A percentile compares a stretch with the other conserved stretches of the same genome.
Conservation (phyloP, 371 early-diverging fungal genomes). For the Mortierella sp. region DNA sequence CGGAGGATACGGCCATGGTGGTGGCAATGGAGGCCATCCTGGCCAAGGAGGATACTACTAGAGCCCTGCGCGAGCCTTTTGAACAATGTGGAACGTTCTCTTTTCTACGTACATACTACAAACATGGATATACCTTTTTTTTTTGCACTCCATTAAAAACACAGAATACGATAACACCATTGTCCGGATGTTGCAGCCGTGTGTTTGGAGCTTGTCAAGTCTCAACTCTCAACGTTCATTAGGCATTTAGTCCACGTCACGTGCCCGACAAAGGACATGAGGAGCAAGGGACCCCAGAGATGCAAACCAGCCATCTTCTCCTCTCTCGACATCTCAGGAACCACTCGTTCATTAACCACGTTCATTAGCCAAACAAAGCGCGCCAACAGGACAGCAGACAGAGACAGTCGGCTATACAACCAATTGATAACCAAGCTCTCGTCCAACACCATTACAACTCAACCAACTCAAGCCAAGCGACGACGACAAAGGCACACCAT, state of each 20-base stretch:
- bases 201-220: neutral
- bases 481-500: neutral
- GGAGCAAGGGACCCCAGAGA: neutral
- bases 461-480: neutral
- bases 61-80: neutral
- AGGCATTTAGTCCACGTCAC: neutral
- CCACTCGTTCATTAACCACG: neutral
- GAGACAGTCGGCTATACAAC: neutral
- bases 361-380: neutral
- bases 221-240: neutral
- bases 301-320: neutral
- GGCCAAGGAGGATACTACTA: constrained; percentile 30
- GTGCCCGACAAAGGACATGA: neutral
- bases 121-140: neutral
- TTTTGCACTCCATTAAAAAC: neutral
- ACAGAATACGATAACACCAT: neutral
- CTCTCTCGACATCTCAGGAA: neutral
- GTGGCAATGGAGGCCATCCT: constrained; percentile 27
- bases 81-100: neutral
- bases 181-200: neutral
- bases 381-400: neutral
- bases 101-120: neutral
- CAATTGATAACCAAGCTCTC: neutral
- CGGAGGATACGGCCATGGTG: constrained; percentile 30
- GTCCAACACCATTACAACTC: neutral